Conservation (phyloP, 1,284 basidiomycete genomes). For the Lentinula novae-zelandiae region DNA sequence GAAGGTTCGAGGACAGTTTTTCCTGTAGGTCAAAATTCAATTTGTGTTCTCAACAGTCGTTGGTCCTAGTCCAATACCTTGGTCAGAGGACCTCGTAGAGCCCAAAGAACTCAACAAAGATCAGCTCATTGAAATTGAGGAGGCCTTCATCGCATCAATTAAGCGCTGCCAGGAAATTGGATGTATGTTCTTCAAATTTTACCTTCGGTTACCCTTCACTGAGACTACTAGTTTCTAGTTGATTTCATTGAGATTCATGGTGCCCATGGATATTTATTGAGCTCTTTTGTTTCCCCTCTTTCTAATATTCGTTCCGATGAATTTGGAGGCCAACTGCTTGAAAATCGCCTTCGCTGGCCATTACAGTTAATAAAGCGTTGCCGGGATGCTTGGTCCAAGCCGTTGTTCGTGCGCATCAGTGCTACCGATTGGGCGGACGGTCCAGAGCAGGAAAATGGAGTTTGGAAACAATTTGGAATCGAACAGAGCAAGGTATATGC, state of each 20-base stretch:
- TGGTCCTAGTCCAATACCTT: conserved; percentile 41
- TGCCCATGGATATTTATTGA: conserved; percentile 19
- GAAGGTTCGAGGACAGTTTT: conserved; percentile 27
- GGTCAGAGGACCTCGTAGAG: conserved; percentile 41
- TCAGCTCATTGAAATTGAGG: conserved; percentile 58
- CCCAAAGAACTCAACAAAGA: conserved; percentile 52
- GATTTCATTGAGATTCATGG: conserved; percentile 26
- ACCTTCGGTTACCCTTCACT: not conserved
- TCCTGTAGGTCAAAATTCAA: conserved; percentile 5
- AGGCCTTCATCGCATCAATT: conserved; percentile 64
- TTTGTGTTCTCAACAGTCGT: conserved; percentile 25
- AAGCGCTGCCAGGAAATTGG: conserved; percentile 60
- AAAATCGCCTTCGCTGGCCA: conserved; percentile 70
- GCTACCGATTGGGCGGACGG: conserved; percentile 79
- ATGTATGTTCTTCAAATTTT: conserved; percentile 37
- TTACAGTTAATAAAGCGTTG: conserved; percentile 52
- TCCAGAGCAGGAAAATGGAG: conserved; percentile 54
- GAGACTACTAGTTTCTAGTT: conserved; percentile 56
- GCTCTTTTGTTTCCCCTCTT: conserved; percentile 62
- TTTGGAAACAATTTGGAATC: conserved; percentile 71
- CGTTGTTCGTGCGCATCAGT: conserved; percentile 73
- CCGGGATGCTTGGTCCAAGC: conserved; percentile 60
- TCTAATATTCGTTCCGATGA: conserved; percentile 68
- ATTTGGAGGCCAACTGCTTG: conserved; percentile 69
- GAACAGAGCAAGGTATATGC: conserved; percentile 68